Conservation (phyloP, 176 grass and related monocot species). For the Chloris gayana region DNA sequence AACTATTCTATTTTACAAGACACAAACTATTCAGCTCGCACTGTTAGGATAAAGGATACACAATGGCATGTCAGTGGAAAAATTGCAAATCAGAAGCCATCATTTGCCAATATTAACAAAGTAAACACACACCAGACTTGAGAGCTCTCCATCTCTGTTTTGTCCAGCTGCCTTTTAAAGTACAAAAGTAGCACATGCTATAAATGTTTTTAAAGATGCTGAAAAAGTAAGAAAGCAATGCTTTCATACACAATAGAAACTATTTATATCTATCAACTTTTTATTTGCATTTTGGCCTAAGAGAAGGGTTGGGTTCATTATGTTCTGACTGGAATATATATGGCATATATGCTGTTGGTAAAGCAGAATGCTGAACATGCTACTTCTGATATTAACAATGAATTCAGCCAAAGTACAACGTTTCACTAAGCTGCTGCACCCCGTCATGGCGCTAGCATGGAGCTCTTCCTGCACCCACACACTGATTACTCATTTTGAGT, state of each 20-base stretch:
- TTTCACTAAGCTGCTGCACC: background rate
- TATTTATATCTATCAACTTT: background rate
- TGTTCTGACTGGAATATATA: background rate
- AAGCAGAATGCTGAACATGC: background rate
- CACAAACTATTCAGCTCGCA: background rate
- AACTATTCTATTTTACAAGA: background rate
- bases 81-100: background rate
- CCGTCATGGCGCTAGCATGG: background rate
- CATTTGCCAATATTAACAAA: background rate
- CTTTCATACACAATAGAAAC: background rate
- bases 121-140: background rate
- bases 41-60: background rate
- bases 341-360: background rate
- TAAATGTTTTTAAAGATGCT: background rate
- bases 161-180: background rate
- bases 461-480: background rate
- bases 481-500: background rate
- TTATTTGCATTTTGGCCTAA: background rate
- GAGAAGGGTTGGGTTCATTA: background rate
- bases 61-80: background rate
- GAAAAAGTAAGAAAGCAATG: background rate
- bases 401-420: background rate
- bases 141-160: background rate
- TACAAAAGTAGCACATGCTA: background rate
- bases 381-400: background rate